These are phyloP conservation scores for Trametes sp. DNA, from an alignment of 1,284 basidiomycete species.

Conservation along the genomic window DNA sequence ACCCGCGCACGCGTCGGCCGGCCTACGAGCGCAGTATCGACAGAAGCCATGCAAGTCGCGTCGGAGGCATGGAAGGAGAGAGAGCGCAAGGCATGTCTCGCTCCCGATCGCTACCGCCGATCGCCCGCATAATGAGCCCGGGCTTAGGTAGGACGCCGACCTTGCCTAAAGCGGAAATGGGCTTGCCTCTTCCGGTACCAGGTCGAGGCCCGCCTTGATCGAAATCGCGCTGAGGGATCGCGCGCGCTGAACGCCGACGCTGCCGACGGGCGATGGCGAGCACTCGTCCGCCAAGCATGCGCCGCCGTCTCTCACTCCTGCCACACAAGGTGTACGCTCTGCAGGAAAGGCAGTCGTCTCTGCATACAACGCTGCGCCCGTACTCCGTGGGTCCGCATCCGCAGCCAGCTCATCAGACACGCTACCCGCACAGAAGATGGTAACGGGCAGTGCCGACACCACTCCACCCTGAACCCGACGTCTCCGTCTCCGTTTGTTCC, in stretches of 20 bases:
- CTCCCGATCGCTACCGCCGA: conserved; percentile 15
- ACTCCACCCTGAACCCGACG: neutral
- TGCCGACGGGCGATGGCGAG: neutral
- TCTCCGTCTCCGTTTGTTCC: neutral
- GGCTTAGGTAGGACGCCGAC: conserved; percentile 13
- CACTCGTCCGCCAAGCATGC: conserved; percentile 8
- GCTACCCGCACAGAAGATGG: neutral
- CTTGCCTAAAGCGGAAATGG: neutral
- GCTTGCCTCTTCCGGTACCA: conserved; percentile 6
- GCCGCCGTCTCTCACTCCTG: neutral
- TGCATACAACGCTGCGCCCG: neutral
- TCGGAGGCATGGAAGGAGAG: neutral
- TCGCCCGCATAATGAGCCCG: conserved; percentile 8
- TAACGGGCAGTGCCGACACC: conserved; percentile 7
- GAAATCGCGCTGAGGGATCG: neutral
- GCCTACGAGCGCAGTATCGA: neutral
- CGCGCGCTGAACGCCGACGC: neutral
- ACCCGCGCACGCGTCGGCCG: neutral
- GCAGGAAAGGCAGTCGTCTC: neutral
- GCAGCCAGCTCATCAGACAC: conserved; percentile 6
- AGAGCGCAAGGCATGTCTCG: neutral
- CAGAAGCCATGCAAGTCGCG: neutral
- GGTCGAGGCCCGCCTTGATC: neutral
- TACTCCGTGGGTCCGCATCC: neutral
- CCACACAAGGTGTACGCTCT: neutral